phyloP scores from a whole-genome alignment of 148 eudicot species.

The Diospyros lotus region DNA sequence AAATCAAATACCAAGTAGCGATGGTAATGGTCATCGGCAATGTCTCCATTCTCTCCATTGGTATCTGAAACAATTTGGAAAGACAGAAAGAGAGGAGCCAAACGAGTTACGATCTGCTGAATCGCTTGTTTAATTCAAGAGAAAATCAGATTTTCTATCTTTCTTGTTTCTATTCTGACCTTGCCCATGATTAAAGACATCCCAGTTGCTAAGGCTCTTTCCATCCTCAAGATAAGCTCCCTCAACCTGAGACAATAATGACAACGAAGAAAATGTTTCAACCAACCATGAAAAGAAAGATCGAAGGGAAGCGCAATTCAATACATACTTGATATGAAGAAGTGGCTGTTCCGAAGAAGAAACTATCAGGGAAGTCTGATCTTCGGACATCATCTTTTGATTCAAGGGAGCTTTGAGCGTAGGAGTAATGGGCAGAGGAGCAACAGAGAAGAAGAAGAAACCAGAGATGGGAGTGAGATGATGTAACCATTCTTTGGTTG shows the following conservation, averaged over 20 bases:
- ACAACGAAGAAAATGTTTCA: too few relatives aligned
- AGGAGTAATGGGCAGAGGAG: too few relatives aligned
- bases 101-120: not conserved
- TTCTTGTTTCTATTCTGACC: constrained; percentile 13
- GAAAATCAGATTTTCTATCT: not conserved
- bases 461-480: too few relatives aligned
- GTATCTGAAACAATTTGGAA: constrained; percentile 3
- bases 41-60: constrained; percentile 53
- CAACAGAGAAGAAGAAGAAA: too few relatives aligned
- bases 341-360: constrained; percentile 68
- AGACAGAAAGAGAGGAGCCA: constrained; percentile 22
- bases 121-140: not conserved
- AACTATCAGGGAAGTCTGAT: constrained; percentile 56
- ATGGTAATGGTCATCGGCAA: constrained; percentile 81
- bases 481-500: too few relatives aligned
- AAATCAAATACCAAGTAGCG: constrained; percentile 47
- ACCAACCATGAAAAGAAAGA: not conserved
- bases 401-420: too few relatives aligned
- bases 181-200: constrained; percentile 37
- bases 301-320: not conserved
- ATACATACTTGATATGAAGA: constrained; percentile 57
- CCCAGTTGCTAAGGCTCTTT: constrained; percentile 70
- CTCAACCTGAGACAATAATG: constrained; percentile 38
- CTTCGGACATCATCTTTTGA: constrained; percentile 28
- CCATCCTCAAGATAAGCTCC: constrained; percentile 65